phyloP scores from a whole-genome alignment of 495 filamentous ascomycete species.

The Hypoxylon fragiforme region DNA sequence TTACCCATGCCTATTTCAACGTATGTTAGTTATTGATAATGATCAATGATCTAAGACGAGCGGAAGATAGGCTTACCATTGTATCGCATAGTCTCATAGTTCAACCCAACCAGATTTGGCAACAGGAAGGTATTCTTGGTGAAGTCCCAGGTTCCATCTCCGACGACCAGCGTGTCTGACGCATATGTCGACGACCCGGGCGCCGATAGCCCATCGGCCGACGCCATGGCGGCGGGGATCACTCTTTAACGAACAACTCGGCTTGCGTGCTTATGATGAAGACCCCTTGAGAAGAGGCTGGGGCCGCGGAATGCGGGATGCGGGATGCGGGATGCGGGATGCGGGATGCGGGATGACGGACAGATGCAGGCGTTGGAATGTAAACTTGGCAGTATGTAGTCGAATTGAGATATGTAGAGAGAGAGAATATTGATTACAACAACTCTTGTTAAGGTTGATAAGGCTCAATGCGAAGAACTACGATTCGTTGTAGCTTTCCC shows the following conservation, averaged over 20 bases:
- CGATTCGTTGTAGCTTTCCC: slow-evolving; percentile 11
- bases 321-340: slow-evolving; percentile 9
- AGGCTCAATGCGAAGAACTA: slow-evolving; percentile 10
- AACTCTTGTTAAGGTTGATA: background rate
- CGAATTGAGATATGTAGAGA: background rate
- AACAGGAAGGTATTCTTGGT: slow-evolving; percentile 83
- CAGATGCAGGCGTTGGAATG: slow-evolving; percentile 11
- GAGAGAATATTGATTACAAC: too few relatives aligned
- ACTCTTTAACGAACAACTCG: slow-evolving; percentile 9
- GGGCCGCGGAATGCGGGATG: slow-evolving; percentile 26
- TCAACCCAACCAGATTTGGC: slow-evolving; percentile 82
- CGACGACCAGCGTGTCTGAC: slow-evolving; percentile 81
- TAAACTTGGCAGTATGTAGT: slow-evolving; percentile 4
- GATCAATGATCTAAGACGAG: background rate
- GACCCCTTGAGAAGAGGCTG: slow-evolving; percentile 1
- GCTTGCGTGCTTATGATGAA: background rate
- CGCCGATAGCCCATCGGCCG: slow-evolving; percentile 63
- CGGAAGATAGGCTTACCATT: slow-evolving; percentile 77
- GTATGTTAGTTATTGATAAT: background rate
- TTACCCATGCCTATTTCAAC: slow-evolving; percentile 78
- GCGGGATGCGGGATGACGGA: slow-evolving; percentile 26
- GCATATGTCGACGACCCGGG: slow-evolving; percentile 81
- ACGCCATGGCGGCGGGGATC: slow-evolving; percentile 52
- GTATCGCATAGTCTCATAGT: slow-evolving; percentile 93
- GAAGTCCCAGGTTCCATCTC: slow-evolving; percentile 91